These are phyloP conservation scores for Gentiana dahurica DNA, from an alignment of 257 asterid genomes.

Conservation along the genomic window DNA sequence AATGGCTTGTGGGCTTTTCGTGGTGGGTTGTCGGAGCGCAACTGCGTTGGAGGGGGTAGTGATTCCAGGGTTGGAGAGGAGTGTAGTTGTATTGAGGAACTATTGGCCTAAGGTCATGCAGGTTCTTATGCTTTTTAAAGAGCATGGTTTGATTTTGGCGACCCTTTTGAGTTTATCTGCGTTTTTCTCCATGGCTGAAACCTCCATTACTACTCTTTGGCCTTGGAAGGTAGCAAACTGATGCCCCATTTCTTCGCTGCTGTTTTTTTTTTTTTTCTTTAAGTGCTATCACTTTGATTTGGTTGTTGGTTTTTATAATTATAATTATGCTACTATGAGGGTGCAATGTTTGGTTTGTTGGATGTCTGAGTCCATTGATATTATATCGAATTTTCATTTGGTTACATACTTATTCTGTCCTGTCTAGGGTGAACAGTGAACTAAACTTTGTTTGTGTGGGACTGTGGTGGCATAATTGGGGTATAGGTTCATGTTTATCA, in stretches of 20 bases:
- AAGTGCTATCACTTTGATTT: too few species aligned
- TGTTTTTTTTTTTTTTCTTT: not conserved
- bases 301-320: not conserved
- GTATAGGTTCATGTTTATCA: too few species aligned
- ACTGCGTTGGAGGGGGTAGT: constrained; percentile 48
- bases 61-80: constrained; percentile 53
- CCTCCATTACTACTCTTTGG: constrained; percentile 98
- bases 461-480: too few species aligned
- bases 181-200: constrained; percentile 97
- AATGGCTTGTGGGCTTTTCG: constrained; percentile 41
- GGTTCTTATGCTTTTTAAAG: constrained; percentile 62
- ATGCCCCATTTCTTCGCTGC: not conserved
- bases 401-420: too few species aligned
- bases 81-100: constrained; percentile 44
- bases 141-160: constrained; percentile 86
- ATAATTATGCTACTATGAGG: not conserved
- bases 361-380: not conserved
- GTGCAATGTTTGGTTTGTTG: not conserved
- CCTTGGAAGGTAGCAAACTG: constrained; percentile 83
- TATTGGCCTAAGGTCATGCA: constrained; percentile 82
- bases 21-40: constrained; percentile 52
- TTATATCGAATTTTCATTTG: too few species aligned
- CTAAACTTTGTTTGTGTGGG: too few species aligned
- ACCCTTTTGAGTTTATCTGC: constrained; percentile 87
- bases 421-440: too few species aligned